Evolutionary conservation across 2,329 filamentous ascomycete species (phyloP), one percentile per base, ranked within the genome.

Genomic region (Penicillium digitatum): DNA sequence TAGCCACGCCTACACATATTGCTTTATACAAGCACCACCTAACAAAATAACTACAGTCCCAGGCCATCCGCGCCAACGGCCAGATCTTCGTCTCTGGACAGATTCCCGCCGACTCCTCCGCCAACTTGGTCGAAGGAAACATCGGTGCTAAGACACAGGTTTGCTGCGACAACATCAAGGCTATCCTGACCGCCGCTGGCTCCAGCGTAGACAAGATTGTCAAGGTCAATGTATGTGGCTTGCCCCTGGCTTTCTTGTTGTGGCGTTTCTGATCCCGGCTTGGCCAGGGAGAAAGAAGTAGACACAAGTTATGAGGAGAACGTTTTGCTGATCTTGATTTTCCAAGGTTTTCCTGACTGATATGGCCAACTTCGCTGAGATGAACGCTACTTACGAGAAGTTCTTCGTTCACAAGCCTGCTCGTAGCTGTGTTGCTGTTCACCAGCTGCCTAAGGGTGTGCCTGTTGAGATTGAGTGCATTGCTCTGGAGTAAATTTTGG

Each of bases 361-460:
- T 75, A 97, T 97, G 93, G 83, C 81, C 60, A 82, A 94, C 76
- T 97, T 97, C 71, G 86, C 82, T 47, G 83, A 86, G 70, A 89
- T 90, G 85, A 91, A 90, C 73, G 81, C 81, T 64, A 81, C 87
- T 46, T 90, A 89, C 68, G 82, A 81, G 68, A 83, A 86, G 72
- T 87, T 85, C 78, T 90, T 89, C 75, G 65, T 69, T 26, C 82
- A 85, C 69, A 85, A 84, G 77, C 83, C 83, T 18, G 82, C 83
- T 20, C 74, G 83, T 48, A 83, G 81, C 72, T 86, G 83, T 70
- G 82, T 87, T 48, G 83, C 83, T 3, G 83, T 85, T 54, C 78
- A 81, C 69, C 77, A 84, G 74, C 75, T 87, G 71, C 83, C 83
- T 24, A 85, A 85, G 76, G 79, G 79, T 34, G 83, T 85, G 48